Evolutionary conservation across 2,329 filamentous ascomycete species (phyloP), one percentile per base, ranked within the genome.

Genomic region (Pyrenochaeta sp.): DNA sequence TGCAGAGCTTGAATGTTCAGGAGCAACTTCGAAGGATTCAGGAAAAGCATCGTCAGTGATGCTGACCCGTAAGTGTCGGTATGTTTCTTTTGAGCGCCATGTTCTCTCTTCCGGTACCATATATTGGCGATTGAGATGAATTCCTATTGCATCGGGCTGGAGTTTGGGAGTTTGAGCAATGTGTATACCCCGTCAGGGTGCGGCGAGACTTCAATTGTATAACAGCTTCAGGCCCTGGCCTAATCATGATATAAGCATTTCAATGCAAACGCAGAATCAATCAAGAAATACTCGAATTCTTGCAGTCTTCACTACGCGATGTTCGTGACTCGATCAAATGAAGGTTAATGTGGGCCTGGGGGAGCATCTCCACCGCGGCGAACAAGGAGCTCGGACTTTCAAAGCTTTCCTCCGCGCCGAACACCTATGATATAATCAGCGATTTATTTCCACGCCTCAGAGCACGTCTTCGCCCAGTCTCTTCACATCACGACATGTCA

Each of bases 21-120:
- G 92, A 96, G 76, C 92, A 96, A 80, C 92, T 96, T 62, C 84
- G 90, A 59, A 83, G 85, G 50, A 87, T 90, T 57, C 86, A 89
- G 65, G 82, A 88, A 69, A 87, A 85, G 68, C 72, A 77, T 56
- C 68, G 73, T n/a, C 67, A 64, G 46, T 61, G 52, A 36, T 37
- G 13, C 19, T 22, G n/a, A 30, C 19, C 5, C 6, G 19, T 10
- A 46, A 27, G 27, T 27, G 42, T 54, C 42, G 36, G 55, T 55
- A 49, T 22, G n/a, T 27, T 54, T 52, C n/a, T n/a, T 32, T 25
- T n/a, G 44, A 30, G 44, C 12, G 10, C 28, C 13, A 7, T 46
- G 12, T 5, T 32, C 32, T 46, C 24, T 30, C 44, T 19, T 46
- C 19, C 19, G 24, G 12, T 46, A 19, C 32, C 27, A 48, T 19